Conservation (phyloP, 2,329 filamentous ascomycete genomes). For the Bipolaris zeicola region DNA sequence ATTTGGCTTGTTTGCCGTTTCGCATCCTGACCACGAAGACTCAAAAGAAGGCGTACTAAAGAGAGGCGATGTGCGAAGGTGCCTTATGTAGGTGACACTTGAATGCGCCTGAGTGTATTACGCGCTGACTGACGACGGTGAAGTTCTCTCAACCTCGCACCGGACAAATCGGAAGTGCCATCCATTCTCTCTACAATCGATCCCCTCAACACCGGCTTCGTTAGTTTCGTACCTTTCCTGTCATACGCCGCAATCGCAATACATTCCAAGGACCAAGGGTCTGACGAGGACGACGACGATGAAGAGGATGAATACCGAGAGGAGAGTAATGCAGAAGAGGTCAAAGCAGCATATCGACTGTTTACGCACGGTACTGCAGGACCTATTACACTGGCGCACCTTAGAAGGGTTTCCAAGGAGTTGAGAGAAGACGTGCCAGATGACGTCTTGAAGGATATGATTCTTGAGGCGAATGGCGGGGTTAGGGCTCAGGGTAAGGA, state of each 20-base stretch:
- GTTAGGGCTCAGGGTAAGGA: slow-evolving; percentile 61
- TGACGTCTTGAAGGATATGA: slow-evolving; percentile 87
- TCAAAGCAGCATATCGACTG: slow-evolving; percentile 79
- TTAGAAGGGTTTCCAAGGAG: slow-evolving; percentile 77
- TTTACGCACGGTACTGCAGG: slow-evolving; percentile 68
- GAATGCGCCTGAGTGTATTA: slow-evolving; percentile 1
- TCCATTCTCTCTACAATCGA: slow-evolving; percentile 84
- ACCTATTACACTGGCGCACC: slow-evolving; percentile 78
- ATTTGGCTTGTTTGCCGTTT: slow-evolving; percentile 73
- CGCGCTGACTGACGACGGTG: slow-evolving; percentile 7
- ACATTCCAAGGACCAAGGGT: slow-evolving; percentile 52
- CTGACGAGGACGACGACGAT: slow-evolving; percentile 53
- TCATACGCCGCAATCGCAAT: slow-evolving; percentile 88
- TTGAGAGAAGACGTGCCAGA: slow-evolving; percentile 86
- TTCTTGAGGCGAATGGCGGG: slow-evolving; percentile 88
- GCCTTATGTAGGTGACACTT: slow-evolving; percentile 55
- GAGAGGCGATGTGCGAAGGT: slow-evolving; percentile 54
- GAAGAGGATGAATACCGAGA: slow-evolving; percentile 46
- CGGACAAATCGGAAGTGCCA: slow-evolving; percentile 69
- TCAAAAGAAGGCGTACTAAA: slow-evolving; percentile 63
- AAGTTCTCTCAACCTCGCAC: slow-evolving; percentile 79
- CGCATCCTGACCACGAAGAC: slow-evolving; percentile 62
- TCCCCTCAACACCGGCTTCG: slow-evolving; percentile 77
- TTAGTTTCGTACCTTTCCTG: slow-evolving; percentile 80
- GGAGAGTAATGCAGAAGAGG: slow-evolving; percentile 62